Evolutionary conservation across 371 early-diverging fungal genomes (phyloP).

Genomic region (Chytridiales sp.): DNA sequence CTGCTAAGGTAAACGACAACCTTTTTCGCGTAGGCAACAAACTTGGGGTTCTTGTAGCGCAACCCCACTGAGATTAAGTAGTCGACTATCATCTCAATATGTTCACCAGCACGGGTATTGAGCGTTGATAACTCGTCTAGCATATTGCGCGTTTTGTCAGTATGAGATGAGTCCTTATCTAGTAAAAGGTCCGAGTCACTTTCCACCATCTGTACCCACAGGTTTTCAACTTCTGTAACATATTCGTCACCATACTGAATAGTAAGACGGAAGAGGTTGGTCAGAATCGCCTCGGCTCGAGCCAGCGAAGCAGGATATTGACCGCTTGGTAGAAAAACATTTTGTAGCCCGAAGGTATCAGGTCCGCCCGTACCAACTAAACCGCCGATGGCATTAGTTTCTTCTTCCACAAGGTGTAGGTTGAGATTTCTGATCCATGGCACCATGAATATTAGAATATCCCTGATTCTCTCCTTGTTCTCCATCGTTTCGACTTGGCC

Average conservation of each 20-base stretch:
- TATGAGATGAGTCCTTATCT: too few species aligned
- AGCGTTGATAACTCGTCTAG: background rate
- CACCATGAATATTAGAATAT: slow-evolving; percentile 70
- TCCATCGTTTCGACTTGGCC: slow-evolving; percentile 76
- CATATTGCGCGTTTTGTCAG: too few species aligned
- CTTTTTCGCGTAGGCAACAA: slow-evolving; percentile 76
- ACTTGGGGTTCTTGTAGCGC: slow-evolving; percentile 74
- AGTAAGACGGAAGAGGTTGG: slow-evolving; percentile 82
- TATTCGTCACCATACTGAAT: slow-evolving; percentile 76
- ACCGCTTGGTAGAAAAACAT: slow-evolving; percentile 7
- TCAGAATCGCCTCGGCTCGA: slow-evolving; percentile 57
- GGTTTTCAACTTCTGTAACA: slow-evolving; percentile 71
- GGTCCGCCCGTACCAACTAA: background rate
- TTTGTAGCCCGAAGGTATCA: background rate
- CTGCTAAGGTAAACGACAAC: slow-evolving; percentile 78
- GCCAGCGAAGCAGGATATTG: slow-evolving; percentile 52
- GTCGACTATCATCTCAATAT: slow-evolving; percentile 69
- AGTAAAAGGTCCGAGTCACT: slow-evolving; percentile 2
- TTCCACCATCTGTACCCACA: slow-evolving; percentile 80
- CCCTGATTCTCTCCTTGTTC: slow-evolving; percentile 56
- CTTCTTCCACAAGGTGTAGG: slow-evolving; percentile 38
- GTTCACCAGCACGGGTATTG: slow-evolving; percentile 44
- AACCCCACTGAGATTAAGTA: slow-evolving; percentile 70
- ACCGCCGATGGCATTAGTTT: background rate
- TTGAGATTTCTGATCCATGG: slow-evolving; percentile 88